phyloP scores from a whole-genome alignment of 139 green algal genomes.

The Tetraselmis chui region DNA sequence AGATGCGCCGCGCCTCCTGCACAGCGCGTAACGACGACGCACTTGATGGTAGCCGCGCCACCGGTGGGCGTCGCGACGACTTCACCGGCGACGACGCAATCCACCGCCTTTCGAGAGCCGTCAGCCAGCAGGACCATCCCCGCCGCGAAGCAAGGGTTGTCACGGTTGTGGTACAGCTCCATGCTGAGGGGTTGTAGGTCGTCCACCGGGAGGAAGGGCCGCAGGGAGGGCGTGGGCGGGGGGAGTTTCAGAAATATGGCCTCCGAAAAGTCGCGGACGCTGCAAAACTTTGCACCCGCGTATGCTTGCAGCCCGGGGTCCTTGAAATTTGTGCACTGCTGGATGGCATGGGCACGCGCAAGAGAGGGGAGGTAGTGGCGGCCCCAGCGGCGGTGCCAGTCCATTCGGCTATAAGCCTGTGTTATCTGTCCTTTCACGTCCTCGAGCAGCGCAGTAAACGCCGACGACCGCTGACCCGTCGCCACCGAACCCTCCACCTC shows the following conservation, averaged over 20 bases:
- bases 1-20: neutral
- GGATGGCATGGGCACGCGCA: neutral
- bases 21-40: neutral
- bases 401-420: neutral
- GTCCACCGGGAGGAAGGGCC: neutral
- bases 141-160: neutral
- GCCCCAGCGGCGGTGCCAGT: neutral
- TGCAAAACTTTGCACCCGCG: neutral
- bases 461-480: neutral
- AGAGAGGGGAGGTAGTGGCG: neutral
- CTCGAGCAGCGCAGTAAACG: neutral
- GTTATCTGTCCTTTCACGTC: neutral
- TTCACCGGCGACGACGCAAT: neutral
- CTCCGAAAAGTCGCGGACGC: neutral
- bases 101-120: neutral
- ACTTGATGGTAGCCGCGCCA: neutral
- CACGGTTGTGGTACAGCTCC: neutral
- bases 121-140: neutral
- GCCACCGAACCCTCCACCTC: neutral
- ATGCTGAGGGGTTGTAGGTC: neutral
- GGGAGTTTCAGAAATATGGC: neutral
- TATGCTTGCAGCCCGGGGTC: slow-evolving; percentile 1
- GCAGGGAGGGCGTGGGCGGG: neutral
- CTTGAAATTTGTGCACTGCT: slow-evolving; percentile 6
- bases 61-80: neutral